phyloP scores from a whole-genome alignment of 495 filamentous ascomycete genomes.

The Hypoxylon fuscum region DNA sequence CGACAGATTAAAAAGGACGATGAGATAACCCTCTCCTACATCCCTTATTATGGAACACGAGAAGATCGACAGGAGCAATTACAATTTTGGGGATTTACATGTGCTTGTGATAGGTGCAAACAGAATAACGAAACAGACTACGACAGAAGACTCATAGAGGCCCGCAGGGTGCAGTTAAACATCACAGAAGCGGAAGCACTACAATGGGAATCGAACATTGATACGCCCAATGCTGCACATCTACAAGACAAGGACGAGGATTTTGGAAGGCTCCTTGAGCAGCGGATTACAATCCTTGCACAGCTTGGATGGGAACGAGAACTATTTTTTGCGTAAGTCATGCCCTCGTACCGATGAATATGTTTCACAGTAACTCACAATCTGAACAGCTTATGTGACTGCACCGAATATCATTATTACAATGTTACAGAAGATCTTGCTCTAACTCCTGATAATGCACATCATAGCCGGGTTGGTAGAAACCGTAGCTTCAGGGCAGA shows the following conservation, averaged over 20 bases:
- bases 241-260: background rate
- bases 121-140: background rate
- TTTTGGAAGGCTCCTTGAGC: background rate
- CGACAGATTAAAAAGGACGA: constrained; percentile 9
- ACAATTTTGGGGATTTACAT: constrained; percentile 1
- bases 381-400: too few relatives aligned
- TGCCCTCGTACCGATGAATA: too few relatives aligned
- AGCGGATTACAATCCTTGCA: background rate
- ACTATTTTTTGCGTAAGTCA: constrained; percentile 36
- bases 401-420: too few relatives aligned
- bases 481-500: too few relatives aligned
- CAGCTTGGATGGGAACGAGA: background rate
- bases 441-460: too few relatives aligned
- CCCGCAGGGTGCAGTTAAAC: background rate
- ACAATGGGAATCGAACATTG: background rate
- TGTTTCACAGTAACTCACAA: too few relatives aligned
- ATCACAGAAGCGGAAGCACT: background rate
- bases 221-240: background rate
- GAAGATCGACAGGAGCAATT: background rate
- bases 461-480: too few relatives aligned
- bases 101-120: background rate
- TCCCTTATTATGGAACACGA: background rate
- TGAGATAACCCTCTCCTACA: constrained; percentile 21
- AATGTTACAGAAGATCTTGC: too few relatives aligned
- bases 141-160: background rate